Conservation (phyloP, 75 land plant genomes). For the Picea glauca region DNA sequence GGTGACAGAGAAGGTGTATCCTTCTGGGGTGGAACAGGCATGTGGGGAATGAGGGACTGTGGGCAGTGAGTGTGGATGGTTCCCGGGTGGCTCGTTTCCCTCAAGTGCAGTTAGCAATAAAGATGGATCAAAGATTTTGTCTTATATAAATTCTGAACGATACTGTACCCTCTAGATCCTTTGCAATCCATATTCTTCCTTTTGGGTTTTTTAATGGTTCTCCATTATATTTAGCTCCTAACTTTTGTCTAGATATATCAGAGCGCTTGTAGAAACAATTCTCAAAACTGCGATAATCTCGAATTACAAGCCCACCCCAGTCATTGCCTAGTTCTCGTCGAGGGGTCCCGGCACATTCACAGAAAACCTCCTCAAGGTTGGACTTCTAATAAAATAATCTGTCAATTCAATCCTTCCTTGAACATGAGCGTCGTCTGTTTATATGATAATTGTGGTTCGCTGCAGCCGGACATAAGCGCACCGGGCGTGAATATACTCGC, state of each 20-base stretch:
- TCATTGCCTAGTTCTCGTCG: conserved; percentile 63
- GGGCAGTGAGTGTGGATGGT: too few relatives aligned
- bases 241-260: conserved; percentile 5
- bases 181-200: not conserved
- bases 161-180: too few relatives aligned
- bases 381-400: not conserved
- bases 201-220: not conserved
- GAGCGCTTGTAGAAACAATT: conserved; percentile 62
- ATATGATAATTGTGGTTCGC: too few relatives aligned
- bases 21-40: too few relatives aligned
- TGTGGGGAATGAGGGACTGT: too few relatives aligned
- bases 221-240: not conserved
- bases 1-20: too few relatives aligned
- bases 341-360: conserved; percentile 60
- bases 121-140: too few relatives aligned
- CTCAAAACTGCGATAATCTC: conserved; percentile 28
- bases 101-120: too few relatives aligned
- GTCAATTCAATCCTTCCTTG: not conserved
- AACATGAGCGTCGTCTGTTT: too few relatives aligned
- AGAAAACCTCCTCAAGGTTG: conserved; percentile 62
- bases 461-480: conserved; percentile 81
- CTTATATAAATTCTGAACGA: too few relatives aligned
- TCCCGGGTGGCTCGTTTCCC: too few relatives aligned
- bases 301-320: conserved; percentile 63
- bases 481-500: conserved; percentile 81